phyloP scores from a whole-genome alignment of 2,329 filamentous ascomycete genomes.

The Beauveria australis region DNA sequence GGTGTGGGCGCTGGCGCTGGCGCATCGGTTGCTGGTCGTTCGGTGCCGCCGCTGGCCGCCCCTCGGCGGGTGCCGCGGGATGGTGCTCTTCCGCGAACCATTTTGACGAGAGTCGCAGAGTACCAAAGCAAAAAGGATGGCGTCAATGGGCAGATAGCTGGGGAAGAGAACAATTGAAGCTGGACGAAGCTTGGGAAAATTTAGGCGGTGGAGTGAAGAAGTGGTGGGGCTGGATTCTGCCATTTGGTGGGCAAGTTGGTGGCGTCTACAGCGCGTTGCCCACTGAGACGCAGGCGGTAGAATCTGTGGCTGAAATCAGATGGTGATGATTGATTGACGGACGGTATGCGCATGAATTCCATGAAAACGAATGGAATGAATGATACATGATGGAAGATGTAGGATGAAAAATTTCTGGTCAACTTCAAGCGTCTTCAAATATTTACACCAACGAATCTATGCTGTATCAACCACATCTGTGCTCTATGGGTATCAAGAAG shows the following conservation, averaged over 20 bases:
- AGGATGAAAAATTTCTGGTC: not conserved
- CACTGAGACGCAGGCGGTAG: not conserved
- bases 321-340: not conserved
- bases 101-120: conserved; percentile 11
- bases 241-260: conserved; percentile 7
- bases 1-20: conserved; percentile 14
- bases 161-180: conserved; percentile 14
- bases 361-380: not conserved
- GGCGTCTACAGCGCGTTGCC: not conserved
- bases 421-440: not conserved
- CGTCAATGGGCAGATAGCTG: not conserved
- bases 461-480: not conserved
- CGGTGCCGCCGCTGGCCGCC: conserved; percentile 19
- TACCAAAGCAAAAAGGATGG: not conserved
- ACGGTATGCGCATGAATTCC: not conserved
- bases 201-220: conserved; percentile 19
- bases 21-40: conserved; percentile 15
- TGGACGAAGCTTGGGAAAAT: conserved; percentile 18
- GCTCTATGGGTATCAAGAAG: not conserved
- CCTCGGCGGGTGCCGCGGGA: conserved; percentile 25
- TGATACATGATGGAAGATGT: not conserved
- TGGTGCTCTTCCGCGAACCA: conserved; percentile 26
- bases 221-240: conserved; percentile 29
- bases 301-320: too few relatives aligned
- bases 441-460: not conserved